Evolutionary conservation across 192 early-diverging fungal genomes (phyloP).

Genomic region (Mortierella alpina): DNA sequence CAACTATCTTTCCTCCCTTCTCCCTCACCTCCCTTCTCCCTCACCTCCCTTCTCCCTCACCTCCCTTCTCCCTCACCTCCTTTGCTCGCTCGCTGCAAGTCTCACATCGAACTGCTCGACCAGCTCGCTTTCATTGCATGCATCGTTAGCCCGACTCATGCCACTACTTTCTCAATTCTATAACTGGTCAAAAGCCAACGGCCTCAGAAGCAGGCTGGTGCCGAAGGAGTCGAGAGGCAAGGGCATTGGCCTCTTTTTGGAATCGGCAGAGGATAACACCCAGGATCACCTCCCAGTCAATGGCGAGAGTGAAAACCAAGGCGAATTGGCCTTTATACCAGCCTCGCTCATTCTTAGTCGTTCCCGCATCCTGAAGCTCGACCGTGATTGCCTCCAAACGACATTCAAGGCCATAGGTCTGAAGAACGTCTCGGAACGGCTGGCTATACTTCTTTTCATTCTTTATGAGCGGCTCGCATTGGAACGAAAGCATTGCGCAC

Average conservation of each 20-base stretch:
- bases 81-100: too few relatives aligned
- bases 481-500: not conserved
- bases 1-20: not conserved
- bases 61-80: not conserved
- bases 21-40: not conserved
- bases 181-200: conserved; percentile 15
- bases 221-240: conserved; percentile 30
- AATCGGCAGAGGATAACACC: not conserved
- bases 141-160: not conserved
- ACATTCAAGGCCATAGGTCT: conserved; percentile 10
- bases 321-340: conserved; percentile 38
- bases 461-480: conserved; percentile 43
- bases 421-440: conserved; percentile 37
- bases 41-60: not conserved
- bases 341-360: conserved; percentile 14
- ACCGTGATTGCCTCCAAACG: not conserved
- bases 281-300: not conserved
- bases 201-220: not conserved
- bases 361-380: conserved; percentile 1
- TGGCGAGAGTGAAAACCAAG: not conserved
- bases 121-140: not conserved
- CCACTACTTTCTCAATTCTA: conserved; percentile 10
- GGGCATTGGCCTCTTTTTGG: conserved; percentile 39
- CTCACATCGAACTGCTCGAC: not conserved
- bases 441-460: conserved; percentile 56